Evolutionary conservation across 2,329 filamentous ascomycete genomes (phyloP).

Genomic region (Sporothrix protearum): DNA sequence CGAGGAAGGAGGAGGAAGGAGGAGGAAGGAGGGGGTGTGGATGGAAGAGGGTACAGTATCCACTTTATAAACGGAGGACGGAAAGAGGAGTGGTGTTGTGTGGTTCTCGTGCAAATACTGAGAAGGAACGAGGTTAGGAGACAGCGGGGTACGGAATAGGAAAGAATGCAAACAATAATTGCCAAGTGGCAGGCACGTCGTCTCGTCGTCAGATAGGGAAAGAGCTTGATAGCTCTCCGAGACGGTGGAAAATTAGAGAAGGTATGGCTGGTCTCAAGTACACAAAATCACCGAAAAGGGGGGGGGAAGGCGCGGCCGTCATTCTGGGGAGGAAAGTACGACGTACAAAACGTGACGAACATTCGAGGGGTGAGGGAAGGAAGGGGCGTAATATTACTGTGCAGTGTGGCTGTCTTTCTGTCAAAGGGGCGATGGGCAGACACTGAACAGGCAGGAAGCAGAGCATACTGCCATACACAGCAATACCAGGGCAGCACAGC

Average conservation of each 20-base stretch:
- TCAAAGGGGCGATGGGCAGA: not conserved
- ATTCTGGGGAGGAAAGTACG: slow-evolving; percentile 1
- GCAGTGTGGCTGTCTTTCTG: not conserved
- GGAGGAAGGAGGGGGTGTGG: slow-evolving; percentile 20
- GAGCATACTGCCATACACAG: not conserved
- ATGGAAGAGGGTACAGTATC: not conserved
- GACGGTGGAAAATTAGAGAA: not conserved
- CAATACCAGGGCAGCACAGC: not conserved
- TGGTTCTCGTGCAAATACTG: not conserved
- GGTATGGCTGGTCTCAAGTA: not conserved
- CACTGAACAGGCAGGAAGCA: not conserved
- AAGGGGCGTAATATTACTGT: not conserved
- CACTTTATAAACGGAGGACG: slow-evolving; percentile 16
- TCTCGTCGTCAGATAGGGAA: not conserved
- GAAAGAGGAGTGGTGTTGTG: not conserved
- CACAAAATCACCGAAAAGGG: not conserved
- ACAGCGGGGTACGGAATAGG: not conserved
- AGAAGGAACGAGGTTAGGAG: not conserved
- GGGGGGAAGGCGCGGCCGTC: not conserved
- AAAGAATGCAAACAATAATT: not conserved
- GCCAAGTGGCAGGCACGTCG: not conserved
- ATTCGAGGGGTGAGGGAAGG: slow-evolving; percentile 1
- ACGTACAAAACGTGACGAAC: slow-evolving; percentile 10
- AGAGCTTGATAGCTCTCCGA: not conserved
- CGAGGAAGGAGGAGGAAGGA: no score